Evolutionary conservation across 2,329 filamentous ascomycete species (phyloP).

Genomic region (Arthrobotrys megalospora): DNA sequence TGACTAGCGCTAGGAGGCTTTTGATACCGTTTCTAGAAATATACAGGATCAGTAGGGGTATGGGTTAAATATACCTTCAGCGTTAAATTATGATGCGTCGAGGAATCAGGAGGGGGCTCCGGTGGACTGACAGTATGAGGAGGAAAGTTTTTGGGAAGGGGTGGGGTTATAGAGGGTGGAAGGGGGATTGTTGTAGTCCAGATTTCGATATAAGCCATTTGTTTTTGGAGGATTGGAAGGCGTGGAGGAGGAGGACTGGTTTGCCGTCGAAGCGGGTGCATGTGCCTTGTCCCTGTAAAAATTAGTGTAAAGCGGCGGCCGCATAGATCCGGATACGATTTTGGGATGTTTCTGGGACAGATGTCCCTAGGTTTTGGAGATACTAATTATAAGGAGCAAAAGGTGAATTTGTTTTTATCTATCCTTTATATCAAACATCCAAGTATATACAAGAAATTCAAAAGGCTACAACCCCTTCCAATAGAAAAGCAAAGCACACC

Average conservation of each 20-base stretch:
- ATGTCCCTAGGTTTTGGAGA: too few species aligned
- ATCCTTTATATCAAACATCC: slow-evolving; percentile 14
- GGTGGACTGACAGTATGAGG: background rate
- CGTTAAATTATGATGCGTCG: slow-evolving; percentile 28
- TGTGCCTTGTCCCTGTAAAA: background rate
- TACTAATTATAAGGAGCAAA: background rate
- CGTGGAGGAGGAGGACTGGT: background rate
- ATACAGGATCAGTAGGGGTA: background rate
- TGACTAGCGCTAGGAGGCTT: slow-evolving; percentile 35
- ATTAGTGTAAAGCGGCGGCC: background rate
- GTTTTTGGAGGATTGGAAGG: background rate
- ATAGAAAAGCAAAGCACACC: slow-evolving; percentile 16
- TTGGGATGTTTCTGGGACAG: too few species aligned
- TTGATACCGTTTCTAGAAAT: slow-evolving; percentile 9
- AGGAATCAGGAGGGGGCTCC: slow-evolving; percentile 10
- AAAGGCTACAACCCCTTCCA: background rate
- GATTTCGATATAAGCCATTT: background rate
- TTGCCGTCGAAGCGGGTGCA: background rate
- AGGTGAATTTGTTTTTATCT: slow-evolving; percentile 28
- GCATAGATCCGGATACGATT: too few species aligned
- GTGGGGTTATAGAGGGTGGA: background rate
- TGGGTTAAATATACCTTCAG: slow-evolving; percentile 39
- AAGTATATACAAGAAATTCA: slow-evolving; percentile 44
- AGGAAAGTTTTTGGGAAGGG: background rate
- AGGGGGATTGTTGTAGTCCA: background rate